These are phyloP conservation scores for Diplodia scrobiculata DNA, from an alignment of 2,329 filamentous ascomycete genomes.

Conservation along the genomic window DNA sequence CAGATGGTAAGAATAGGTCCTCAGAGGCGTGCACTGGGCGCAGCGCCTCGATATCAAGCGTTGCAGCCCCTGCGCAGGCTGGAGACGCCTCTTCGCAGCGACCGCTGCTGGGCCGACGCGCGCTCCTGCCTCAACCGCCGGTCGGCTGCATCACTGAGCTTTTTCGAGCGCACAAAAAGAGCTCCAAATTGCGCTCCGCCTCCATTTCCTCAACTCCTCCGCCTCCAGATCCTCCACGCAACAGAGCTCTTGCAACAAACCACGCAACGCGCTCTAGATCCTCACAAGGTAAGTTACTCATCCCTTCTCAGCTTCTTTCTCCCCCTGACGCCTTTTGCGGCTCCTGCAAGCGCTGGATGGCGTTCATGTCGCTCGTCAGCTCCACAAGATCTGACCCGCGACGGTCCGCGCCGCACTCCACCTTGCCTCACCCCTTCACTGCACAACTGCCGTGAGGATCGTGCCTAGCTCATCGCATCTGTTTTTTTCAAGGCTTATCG, in stretches of 20 bases:
- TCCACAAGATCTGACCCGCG: neutral
- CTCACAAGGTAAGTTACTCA: neutral
- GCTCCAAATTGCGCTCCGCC: neutral
- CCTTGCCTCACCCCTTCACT: neutral
- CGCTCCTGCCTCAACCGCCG: neutral
- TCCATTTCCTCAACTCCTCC: neutral
- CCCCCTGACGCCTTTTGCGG: neutral
- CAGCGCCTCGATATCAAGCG: neutral
- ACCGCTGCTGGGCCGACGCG: neutral
- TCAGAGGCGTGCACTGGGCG: neutral
- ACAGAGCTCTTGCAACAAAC: neutral
- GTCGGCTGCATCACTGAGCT: neutral
- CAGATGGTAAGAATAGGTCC: neutral
- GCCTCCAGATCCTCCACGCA: neutral
- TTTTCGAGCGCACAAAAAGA: neutral
- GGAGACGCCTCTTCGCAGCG: neutral
- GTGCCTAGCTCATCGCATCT: neutral
- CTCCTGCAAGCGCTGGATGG: neutral
- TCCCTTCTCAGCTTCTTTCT: fast-evolving
- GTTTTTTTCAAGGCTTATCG: neutral
- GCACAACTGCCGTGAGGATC: neutral
- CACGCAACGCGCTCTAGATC: neutral
- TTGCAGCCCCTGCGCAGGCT: neutral
- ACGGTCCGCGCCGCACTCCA: neutral
- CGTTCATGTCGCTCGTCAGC: neutral